These are phyloP conservation scores for Acanthamoeba royreba DNA, from an alignment of 208 protist genomes.

Conservation along the genomic window DNA sequence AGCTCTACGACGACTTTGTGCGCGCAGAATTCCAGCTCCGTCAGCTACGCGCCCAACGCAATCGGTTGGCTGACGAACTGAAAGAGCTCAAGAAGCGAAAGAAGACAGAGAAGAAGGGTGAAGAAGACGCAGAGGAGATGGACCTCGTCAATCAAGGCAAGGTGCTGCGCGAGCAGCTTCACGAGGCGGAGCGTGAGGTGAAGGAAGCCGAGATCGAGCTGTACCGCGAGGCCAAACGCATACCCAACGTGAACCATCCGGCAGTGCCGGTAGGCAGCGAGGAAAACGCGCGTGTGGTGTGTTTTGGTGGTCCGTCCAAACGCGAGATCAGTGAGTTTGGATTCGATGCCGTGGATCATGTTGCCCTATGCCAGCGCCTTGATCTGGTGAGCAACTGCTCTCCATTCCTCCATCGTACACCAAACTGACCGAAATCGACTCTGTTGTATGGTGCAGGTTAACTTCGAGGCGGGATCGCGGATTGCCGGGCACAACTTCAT, in stretches of 20 bases:
- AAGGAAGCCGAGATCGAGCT: neutral
- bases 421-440: neutral
- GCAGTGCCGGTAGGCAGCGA: conserved; percentile 9
- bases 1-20: neutral
- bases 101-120: neutral
- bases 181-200: neutral
- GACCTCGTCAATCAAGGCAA: neutral
- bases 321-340: neutral
- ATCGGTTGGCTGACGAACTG: neutral
- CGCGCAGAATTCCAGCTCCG: neutral
- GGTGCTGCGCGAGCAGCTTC: neutral
- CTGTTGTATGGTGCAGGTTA: neutral
- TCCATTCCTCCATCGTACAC: neutral
- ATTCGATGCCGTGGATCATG: neutral
- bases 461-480: conserved; percentile 27
- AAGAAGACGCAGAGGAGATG: neutral
- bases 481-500: conserved; percentile 58
- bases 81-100: neutral
- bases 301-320: neutral
- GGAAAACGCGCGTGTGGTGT: neutral
- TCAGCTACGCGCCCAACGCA: neutral
- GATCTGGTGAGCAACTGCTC: neutral
- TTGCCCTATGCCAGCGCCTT: neutral
- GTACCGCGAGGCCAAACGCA: neutral
- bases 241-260: conserved; percentile 35